phyloP scores from a whole-genome alignment of 805 yeast genomes.

The Spathaspora arborariae region DNA sequence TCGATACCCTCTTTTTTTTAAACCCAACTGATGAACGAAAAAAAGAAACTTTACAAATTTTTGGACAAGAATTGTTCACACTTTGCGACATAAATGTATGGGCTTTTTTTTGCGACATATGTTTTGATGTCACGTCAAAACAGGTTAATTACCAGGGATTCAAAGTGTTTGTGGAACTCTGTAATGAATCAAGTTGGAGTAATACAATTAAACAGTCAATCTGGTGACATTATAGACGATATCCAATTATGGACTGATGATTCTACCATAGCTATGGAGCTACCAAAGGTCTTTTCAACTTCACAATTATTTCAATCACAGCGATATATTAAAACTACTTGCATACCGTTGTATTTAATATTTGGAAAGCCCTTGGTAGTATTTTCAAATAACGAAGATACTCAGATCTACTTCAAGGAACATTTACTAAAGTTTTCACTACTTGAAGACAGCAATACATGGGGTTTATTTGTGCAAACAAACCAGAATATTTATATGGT shows the following conservation, averaged over 20 bases:
- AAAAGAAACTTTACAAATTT: not conserved
- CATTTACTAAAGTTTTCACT: constrained; percentile 11
- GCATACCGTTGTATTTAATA: constrained; percentile 24
- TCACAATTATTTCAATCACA: constrained; percentile 4
- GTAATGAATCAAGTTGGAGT: not conserved
- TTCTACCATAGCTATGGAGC: not conserved
- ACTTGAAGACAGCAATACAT: constrained; percentile 1
- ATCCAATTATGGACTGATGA: constrained; percentile 20
- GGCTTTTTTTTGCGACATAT: too few relatives aligned
- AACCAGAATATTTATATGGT: constrained; percentile 16
- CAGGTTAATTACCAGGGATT: not conserved
- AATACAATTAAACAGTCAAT: not conserved
- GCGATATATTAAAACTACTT: constrained; percentile 13
- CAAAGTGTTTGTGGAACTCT: not conserved
- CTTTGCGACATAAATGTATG: not conserved
- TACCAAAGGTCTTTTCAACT: not conserved
- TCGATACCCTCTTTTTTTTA: not conserved
- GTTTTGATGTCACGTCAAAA: not conserved
- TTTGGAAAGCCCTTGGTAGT: constrained; percentile 16
- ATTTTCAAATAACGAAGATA: constrained; percentile 15
- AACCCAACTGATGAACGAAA: not conserved
- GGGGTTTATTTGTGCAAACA: constrained; percentile 18
- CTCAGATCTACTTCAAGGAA: constrained; percentile 18
- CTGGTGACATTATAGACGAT: constrained; percentile 11
- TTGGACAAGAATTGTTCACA: not conserved